Evolutionary conservation across 345 rosid species (phyloP).

Genomic region (Hibiscus mutabilis): DNA sequence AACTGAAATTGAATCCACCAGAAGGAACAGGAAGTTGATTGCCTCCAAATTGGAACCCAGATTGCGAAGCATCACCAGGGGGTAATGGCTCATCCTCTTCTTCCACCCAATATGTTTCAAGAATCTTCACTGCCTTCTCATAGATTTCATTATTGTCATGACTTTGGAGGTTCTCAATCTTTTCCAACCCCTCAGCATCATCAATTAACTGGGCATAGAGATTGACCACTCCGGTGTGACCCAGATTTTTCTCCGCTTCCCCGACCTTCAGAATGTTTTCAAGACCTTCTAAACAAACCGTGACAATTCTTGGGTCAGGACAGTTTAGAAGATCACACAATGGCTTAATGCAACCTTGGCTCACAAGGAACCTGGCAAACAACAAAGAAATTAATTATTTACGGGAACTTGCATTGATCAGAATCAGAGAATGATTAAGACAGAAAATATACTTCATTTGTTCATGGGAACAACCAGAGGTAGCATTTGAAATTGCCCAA

Average conservation of each 20-base stretch:
- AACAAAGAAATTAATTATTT: background rate
- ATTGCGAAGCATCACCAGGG: constrained; percentile 53
- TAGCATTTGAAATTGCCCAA: constrained; percentile 80
- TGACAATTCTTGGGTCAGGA: constrained; percentile 66
- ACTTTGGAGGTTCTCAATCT: constrained; percentile 69
- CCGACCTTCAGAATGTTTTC: constrained; percentile 74
- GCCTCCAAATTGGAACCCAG: constrained; percentile 65
- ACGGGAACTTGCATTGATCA: background rate
- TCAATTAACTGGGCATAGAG: constrained; percentile 52
- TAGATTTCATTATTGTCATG: constrained; percentile 70
- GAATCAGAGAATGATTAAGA: background rate
- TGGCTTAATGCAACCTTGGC: constrained; percentile 66
- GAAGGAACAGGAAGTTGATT: constrained; percentile 45
- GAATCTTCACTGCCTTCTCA: constrained; percentile 68
- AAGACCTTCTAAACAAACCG: constrained; percentile 68
- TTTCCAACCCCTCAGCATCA: constrained; percentile 75
- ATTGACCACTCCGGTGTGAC: constrained; percentile 45
- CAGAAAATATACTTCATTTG: constrained; percentile 53
- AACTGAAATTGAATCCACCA: constrained; percentile 71
- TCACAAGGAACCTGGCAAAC: constrained; percentile 45
- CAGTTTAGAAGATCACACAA: constrained; percentile 71
- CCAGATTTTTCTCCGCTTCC: constrained; percentile 56
- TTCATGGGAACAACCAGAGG: constrained; percentile 65
- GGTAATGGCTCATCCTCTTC: constrained; percentile 55
- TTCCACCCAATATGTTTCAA: constrained; percentile 67